These are phyloP conservation scores for Podospora fimiseda DNA, from an alignment of 495 filamentous ascomycete genomes.

Conservation along the genomic window DNA sequence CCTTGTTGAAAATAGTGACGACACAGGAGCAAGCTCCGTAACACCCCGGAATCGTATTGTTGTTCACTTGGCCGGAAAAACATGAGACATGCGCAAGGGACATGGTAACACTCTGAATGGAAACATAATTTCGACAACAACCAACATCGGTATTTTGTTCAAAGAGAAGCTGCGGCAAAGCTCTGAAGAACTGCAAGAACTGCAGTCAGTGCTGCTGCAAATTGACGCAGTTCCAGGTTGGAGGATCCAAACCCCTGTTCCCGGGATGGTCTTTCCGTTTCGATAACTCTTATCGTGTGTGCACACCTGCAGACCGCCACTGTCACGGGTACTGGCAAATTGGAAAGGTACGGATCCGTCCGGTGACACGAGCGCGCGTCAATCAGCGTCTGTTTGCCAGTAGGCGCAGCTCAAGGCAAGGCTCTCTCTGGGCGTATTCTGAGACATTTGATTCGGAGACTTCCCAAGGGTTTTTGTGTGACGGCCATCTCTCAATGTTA, in stretches of 20 bases:
- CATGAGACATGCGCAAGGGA: no score
- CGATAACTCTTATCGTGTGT: constrained; percentile 15
- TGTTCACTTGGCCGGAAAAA: no score
- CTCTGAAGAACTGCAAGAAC: no score
- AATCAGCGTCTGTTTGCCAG: no score
- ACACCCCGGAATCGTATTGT: no score
- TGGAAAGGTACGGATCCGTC: not conserved
- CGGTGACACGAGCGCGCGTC: not conserved
- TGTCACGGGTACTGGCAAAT: not conserved
- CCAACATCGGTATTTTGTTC: no score
- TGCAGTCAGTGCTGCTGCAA: no score
- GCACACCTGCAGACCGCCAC: not conserved
- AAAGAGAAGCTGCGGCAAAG: not conserved
- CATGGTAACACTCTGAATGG: no score
- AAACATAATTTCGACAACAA: no score
- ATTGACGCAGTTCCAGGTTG: constrained; percentile 12
- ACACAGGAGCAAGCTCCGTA: no score
- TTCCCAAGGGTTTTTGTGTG: not conserved
- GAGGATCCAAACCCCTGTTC: constrained; percentile 22
- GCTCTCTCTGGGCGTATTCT: constrained; percentile 16
- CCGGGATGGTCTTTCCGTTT: constrained; percentile 12
- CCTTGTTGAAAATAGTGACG: no score
- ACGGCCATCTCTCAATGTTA: not conserved
- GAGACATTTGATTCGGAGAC: constrained; percentile 1
- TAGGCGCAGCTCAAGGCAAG: constrained; percentile 22